phyloP scores from a whole-genome alignment of 345 rosid species.

The Salix koriyanagi region DNA sequence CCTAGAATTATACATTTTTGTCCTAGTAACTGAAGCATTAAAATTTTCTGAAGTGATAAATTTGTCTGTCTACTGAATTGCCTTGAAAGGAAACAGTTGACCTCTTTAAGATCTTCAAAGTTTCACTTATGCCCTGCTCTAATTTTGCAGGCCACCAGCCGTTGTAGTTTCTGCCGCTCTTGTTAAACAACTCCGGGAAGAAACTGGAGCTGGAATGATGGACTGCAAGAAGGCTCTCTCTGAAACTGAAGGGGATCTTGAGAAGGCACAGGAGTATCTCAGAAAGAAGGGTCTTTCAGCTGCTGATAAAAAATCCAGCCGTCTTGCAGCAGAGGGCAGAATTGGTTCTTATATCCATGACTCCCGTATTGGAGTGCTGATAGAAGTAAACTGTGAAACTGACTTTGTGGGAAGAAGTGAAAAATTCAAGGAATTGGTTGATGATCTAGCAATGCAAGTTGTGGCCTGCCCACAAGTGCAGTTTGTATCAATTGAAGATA shows the following conservation, averaged over 20 bases:
- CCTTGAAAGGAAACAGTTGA: neutral
- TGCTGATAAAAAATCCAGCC: slow-evolving; percentile 89
- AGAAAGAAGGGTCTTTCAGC: slow-evolving; percentile 91
- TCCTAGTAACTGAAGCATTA: neutral
- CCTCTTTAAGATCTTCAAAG: slow-evolving; percentile 4
- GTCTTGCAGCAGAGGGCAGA: slow-evolving; percentile 95
- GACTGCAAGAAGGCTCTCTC: slow-evolving; percentile 95
- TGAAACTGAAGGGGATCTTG: slow-evolving; percentile 83
- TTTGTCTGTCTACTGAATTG: neutral
- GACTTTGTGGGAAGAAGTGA: slow-evolving; percentile 73
- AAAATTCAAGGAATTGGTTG: slow-evolving; percentile 78
- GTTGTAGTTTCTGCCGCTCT: slow-evolving; percentile 68
- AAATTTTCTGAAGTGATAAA: neutral
- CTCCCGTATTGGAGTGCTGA: slow-evolving; percentile 77
- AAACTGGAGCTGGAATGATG: slow-evolving; percentile 99
- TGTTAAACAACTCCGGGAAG: slow-evolving; percentile 88
- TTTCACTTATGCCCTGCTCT: slow-evolving; percentile 1
- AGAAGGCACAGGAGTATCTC: slow-evolving; percentile 91
- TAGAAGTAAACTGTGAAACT: slow-evolving; percentile 93
- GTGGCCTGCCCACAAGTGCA: slow-evolving; percentile 84
- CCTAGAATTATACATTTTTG: too few relatives aligned
- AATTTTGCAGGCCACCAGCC: slow-evolving; percentile 48
- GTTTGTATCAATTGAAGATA: slow-evolving; percentile 66
- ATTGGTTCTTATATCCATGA: slow-evolving; percentile 91
- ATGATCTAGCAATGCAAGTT: slow-evolving; percentile 54